phyloP scores from a whole-genome alignment of 306 rosid genomes.

The Corylus americana region DNA sequence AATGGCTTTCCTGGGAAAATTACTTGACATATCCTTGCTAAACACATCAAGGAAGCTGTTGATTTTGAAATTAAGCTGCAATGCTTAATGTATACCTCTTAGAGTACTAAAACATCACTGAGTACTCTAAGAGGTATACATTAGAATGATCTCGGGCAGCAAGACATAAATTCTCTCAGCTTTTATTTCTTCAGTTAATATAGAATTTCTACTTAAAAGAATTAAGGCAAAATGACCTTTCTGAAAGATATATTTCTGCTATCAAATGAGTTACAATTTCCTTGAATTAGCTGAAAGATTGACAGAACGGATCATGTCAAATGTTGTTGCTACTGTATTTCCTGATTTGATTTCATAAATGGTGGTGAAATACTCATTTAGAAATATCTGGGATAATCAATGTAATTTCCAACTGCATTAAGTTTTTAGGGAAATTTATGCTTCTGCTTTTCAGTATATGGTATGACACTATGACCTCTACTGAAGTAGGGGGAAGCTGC shows the following conservation, averaged over 20 bases:
- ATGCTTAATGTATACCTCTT: neutral
- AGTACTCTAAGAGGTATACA: neutral
- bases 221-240: neutral
- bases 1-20: constrained; percentile 10
- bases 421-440: neutral
- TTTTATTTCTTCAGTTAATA: neutral
- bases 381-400: neutral
- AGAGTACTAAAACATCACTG: neutral
- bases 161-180: neutral
- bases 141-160: neutral
- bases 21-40: neutral
- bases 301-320: neutral
- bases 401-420: neutral
- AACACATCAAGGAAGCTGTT: neutral
- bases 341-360: neutral
- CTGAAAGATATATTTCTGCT: neutral
- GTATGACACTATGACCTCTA: neutral
- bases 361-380: neutral
- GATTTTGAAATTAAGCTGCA: neutral
- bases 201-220: neutral
- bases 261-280: neutral
- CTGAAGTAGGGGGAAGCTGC: neutral
- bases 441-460: neutral
- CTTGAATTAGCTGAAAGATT: neutral
- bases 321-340: neutral